Evolutionary conservation across 192 early-diverging fungal genomes (phyloP).

Genomic region (Thoreauomyces humboldtii): DNA sequence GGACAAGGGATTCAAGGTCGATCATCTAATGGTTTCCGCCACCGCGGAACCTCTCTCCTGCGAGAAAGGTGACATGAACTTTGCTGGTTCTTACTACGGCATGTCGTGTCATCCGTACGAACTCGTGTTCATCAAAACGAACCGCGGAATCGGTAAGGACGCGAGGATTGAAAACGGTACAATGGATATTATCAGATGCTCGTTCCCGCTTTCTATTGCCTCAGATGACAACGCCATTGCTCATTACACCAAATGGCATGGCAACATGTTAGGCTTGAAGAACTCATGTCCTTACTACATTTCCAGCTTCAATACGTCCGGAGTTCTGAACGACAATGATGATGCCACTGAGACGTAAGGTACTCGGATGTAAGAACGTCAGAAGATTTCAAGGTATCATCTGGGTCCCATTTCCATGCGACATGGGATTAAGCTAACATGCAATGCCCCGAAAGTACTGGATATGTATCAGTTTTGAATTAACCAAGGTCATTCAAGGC

Average conservation of each 20-base stretch:
- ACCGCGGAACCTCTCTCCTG: background rate
- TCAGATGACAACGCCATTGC: conserved; percentile 5
- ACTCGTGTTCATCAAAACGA: conserved; percentile 12
- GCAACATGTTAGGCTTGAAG: background rate
- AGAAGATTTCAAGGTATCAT: too few species aligned
- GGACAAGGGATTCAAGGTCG: background rate
- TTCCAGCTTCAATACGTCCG: too few species aligned
- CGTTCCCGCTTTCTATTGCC: background rate
- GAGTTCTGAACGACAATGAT: too few species aligned
- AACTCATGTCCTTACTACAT: conserved; percentile 4
- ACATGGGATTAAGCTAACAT: too few species aligned
- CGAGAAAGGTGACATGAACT: conserved; percentile 4
- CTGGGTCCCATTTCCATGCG: too few species aligned
- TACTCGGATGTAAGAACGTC: too few species aligned
- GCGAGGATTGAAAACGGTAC: background rate
- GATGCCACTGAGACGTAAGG: too few species aligned
- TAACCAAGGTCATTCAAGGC: too few species aligned
- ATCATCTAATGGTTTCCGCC: background rate
- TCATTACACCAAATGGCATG: conserved; percentile 17
- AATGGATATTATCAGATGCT: background rate
- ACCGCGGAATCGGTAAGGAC: conserved; percentile 8
- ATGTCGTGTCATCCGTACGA: conserved; percentile 12
- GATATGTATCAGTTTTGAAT: too few species aligned
- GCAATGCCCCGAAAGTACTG: too few species aligned
- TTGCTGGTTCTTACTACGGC: background rate